Conservation (phyloP, 1,284 basidiomycete species). For the Leucocoprinus gongylophorus region DNA sequence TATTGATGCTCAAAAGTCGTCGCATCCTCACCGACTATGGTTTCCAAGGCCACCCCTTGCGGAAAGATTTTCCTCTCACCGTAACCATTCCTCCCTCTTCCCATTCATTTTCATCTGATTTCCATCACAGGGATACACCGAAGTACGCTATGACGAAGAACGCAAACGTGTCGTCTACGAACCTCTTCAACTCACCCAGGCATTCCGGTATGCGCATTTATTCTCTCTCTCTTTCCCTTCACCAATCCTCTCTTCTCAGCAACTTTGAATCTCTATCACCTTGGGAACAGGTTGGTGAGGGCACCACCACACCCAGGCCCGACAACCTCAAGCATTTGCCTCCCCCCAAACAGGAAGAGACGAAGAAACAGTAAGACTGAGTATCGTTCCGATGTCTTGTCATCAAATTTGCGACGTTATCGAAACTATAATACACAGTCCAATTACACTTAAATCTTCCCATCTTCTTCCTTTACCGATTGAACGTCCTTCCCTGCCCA, state of each 20-base stretch:
- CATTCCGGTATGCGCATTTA: slow-evolving; percentile 70
- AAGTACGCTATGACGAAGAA: slow-evolving; percentile 98
- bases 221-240: neutral
- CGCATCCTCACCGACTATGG: slow-evolving; percentile 99
- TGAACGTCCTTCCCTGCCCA: slow-evolving; percentile 40
- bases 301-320: slow-evolving; percentile 64
- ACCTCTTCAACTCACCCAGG: slow-evolving; percentile 95
- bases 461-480: slow-evolving; percentile 12
- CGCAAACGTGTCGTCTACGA: slow-evolving; percentile 98
- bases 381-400: slow-evolving; percentile 15
- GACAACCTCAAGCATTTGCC: slow-evolving; percentile 66
- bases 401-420: too few species aligned
- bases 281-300: slow-evolving; percentile 96
- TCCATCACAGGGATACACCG: slow-evolving; percentile 77
- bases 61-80: slow-evolving; percentile 97
- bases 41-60: slow-evolving; percentile 95
- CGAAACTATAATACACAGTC: too few species aligned
- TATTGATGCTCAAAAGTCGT: slow-evolving; percentile 45
- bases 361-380: slow-evolving; percentile 51
- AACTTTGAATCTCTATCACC: slow-evolving; percentile 94
- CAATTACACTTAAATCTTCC: slow-evolving; percentile 11
- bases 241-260: slow-evolving; percentile 32
- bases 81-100: slow-evolving; percentile 37
- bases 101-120: slow-evolving; percentile 2
- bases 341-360: slow-evolving; percentile 60